Evolutionary conservation across 2,329 filamentous ascomycete genomes (phyloP), one percentile per base, ranked within the genome.

Genomic region (Aspergillus carbonarius): DNA sequence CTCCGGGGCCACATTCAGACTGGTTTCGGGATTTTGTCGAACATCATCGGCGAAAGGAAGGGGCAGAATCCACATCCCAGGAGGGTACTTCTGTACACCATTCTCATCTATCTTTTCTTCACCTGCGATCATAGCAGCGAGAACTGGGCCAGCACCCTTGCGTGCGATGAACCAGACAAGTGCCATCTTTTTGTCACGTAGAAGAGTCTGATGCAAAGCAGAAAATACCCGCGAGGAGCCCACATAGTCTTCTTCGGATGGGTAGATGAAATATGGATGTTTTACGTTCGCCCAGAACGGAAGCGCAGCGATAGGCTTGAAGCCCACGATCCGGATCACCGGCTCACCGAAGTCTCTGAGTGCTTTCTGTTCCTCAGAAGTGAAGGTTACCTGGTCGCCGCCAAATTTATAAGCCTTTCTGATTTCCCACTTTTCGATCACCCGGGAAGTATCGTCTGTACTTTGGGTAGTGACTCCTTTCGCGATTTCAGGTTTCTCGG

Each of bases 341-440:
- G 92, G 91, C 1, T 89, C 83, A 2, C 93, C 93, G 67, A 96
- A 96, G 64, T 91, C 81, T 61, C 88, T 88, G 59, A 99, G 82
- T 18, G 83, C 79, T 58, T 88, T 88, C 60, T 93, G 86, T 72
- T 99, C 93, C 34, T 97, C 92, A 0, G 88, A 84, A 0, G 88
- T 88, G 72, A 99, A 99, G 50, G 89, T 84, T 48, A 99, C 86
- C 49, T 92, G 92, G 64, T 96, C 91, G 39, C 92, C 93, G 12
- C 93, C 95, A 70, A 98, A 98, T 68, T 95, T 97, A 81, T 95
- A 99, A 0, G 93, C 95, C 74, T 95, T 97, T 59, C 89, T 89
- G 18, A 96, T 85, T 68, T 98, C 92, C 3, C 78, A 78, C 66
- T 93, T 93, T 62, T 96, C 88, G 0, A 98, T 86, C 0, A 86